These are phyloP conservation scores for Anastatica hierochuntica DNA, from an alignment of 345 rosid genomes.

Conservation along the genomic window DNA sequence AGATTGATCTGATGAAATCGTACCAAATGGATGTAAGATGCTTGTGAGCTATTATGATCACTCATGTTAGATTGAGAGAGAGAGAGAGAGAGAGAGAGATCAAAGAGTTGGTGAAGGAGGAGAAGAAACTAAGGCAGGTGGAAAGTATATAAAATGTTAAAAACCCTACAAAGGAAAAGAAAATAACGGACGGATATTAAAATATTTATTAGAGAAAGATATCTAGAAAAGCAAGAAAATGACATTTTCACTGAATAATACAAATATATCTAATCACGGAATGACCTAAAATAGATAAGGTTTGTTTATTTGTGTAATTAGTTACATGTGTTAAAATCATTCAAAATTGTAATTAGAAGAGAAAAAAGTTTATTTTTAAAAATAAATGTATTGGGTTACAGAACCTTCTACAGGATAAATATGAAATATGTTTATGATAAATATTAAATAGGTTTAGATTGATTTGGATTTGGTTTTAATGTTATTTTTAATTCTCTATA, in stretches of 20 bases:
- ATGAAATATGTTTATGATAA: too few species aligned
- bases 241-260: neutral
- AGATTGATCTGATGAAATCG: neutral
- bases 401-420: too few species aligned
- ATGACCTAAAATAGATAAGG: neutral
- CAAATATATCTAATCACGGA: neutral
- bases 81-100: too few species aligned
- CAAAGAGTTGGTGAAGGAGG: conserved; percentile 1
- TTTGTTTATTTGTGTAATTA: neutral
- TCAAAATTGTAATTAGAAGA: too few species aligned
- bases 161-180: neutral
- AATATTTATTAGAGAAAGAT: conserved; percentile 2
- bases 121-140: conserved; percentile 4
- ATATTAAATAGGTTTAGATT: neutral
- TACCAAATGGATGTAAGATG: conserved; percentile 64
- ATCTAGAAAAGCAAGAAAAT: neutral
- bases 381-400: too few species aligned
- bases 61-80: conserved; percentile 32
- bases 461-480: too few species aligned
- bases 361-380: too few species aligned
- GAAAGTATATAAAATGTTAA: too few species aligned
- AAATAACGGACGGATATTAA: neutral
- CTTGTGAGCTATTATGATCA: conserved; percentile 34
- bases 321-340: too few species aligned
- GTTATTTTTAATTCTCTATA: too few species aligned